phyloP scores from a whole-genome alignment of 2,329 filamentous ascomycete species.

The Lachnellula hyalina region DNA sequence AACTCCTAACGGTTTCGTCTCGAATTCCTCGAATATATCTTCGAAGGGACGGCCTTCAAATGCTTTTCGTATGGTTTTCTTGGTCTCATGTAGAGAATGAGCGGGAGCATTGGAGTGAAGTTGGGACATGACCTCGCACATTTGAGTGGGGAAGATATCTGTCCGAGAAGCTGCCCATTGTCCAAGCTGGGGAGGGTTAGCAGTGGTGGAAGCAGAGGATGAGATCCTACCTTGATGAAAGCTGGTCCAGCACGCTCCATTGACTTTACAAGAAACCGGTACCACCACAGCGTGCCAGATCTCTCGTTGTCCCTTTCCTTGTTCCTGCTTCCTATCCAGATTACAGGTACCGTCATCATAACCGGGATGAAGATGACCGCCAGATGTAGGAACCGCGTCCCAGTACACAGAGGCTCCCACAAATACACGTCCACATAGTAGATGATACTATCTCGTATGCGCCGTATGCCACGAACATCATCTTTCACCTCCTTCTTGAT shows the following conservation, averaged over 20 bases:
- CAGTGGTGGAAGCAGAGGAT: background rate
- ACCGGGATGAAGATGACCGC: constrained; percentile 88
- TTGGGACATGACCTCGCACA: constrained; percentile 91
- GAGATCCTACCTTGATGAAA: constrained; percentile 76
- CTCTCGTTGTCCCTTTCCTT: constrained; percentile 67
- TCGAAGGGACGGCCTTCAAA: constrained; percentile 77
- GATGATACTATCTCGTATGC: constrained; percentile 53
- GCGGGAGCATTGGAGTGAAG: constrained; percentile 92
- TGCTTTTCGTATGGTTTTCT: constrained; percentile 70
- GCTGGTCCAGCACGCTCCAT: constrained; percentile 95
- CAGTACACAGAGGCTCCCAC: constrained; percentile 84
- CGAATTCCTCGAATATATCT: constrained; percentile 94
- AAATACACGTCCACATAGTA: constrained; percentile 67
- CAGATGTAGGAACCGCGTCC: constrained; percentile 80
- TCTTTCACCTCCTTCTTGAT: constrained; percentile 63
- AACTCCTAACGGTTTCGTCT: constrained; percentile 83
- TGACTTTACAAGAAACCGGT: constrained; percentile 73
- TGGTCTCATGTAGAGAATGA: constrained; percentile 77
- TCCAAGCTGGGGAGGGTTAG: constrained; percentile 57
- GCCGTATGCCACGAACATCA: constrained; percentile 53
- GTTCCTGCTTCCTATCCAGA: constrained; percentile 70
- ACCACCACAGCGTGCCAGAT: constrained; percentile 89
- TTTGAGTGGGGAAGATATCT: constrained; percentile 89
- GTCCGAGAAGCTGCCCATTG: constrained; percentile 97
- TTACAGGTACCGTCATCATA: constrained; percentile 68